Base-by-base conservation (phyloP, 768 basidiomycete species). In the Trametes villosa region DNA sequence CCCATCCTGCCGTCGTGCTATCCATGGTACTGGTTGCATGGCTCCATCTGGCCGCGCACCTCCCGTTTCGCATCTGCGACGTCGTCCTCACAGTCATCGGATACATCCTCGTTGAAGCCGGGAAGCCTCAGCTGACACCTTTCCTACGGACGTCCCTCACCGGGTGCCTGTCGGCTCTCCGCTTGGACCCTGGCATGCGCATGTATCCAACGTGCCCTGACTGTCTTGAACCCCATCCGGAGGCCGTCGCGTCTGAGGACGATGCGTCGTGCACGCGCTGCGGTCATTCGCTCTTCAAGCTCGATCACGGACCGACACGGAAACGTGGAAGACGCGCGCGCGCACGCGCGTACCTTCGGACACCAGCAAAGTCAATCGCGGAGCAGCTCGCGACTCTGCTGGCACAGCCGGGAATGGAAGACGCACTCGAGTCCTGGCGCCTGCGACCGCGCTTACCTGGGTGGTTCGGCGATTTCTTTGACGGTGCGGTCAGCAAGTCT, bases 401-500 rank as follows among this genome's bases (percentile, higher is more conserved):
- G 2, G 2, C 20, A 2, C 18, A 67, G 11, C 68, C 69, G 15
- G 72, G 71, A 0, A 41, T 73, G 6, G 71, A 76, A 52, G 71
- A 71, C 0, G 60, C 49, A 6, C 41, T 72, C 6, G 65, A 72
- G 11, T 9, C 22, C 1, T 74, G 67, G 62, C 42, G 63, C 1
- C 44, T 46, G 17, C 36, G 53, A 0, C 15, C 57, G 0, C 46
- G 62, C 0, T 4, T 26, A 2, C 38, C 55, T 3, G 72, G 70
- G 4, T n/a, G 42, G 27, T 68, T 65, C 40, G 54, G 20, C 1
- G 65, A 71, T 59, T 70, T 73, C 22, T 71, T 74, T 30, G 70
- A 77, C 55, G 72, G 75, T 0, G 51, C 61, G 4, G 50, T 76
- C 4, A 68, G 67, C 33, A 58, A 62, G 29, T 49, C 63, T 5